Evolutionary conservation across 2,329 filamentous ascomycete genomes (phyloP).

Genomic region (Huntiella moniliformis): DNA sequence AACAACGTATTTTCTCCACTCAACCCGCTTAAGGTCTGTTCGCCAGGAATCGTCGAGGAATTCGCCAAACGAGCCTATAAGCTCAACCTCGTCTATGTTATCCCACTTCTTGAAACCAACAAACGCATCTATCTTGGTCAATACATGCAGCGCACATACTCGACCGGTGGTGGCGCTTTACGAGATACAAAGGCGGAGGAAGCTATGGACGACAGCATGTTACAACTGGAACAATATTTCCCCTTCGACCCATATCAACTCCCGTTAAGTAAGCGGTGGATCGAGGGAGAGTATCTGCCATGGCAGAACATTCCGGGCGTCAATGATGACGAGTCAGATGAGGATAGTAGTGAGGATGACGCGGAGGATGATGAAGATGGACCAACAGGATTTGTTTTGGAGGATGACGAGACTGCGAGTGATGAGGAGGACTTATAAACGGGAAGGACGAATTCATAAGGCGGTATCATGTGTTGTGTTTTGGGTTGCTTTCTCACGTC

Average conservation of each 20-base stretch:
- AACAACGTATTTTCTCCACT: conserved; percentile 71
- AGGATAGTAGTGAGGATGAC: conserved; percentile 31
- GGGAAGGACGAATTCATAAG: not conserved
- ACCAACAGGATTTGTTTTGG: conserved; percentile 20
- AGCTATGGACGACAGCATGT: conserved; percentile 46
- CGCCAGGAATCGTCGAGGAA: conserved; percentile 72
- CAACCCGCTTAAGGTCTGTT: conserved; percentile 90
- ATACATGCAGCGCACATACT: conserved; percentile 38
- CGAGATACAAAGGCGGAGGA: conserved; percentile 11
- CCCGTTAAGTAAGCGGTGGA: conserved; percentile 70
- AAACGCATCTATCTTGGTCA: conserved; percentile 70
- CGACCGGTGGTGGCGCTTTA: conserved; percentile 26
- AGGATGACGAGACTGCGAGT: conserved; percentile 32
- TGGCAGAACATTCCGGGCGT: conserved; percentile 62
- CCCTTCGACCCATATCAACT: conserved; percentile 94
- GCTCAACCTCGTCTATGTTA: conserved; percentile 76
- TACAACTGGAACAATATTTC: conserved; percentile 86
- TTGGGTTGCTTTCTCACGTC: too few species aligned
- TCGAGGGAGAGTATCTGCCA: conserved; percentile 64
- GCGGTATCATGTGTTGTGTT: too few species aligned
- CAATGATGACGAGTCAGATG: conserved; percentile 37
- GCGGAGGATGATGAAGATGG: conserved; percentile 24
- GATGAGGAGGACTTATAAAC: conserved; percentile 20
- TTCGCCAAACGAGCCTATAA: conserved; percentile 79
- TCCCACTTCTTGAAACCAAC: conserved; percentile 74